These are phyloP conservation scores for Pyrenophora graminea DNA, from an alignment of 2,329 filamentous ascomycete species.

Conservation along the genomic window DNA sequence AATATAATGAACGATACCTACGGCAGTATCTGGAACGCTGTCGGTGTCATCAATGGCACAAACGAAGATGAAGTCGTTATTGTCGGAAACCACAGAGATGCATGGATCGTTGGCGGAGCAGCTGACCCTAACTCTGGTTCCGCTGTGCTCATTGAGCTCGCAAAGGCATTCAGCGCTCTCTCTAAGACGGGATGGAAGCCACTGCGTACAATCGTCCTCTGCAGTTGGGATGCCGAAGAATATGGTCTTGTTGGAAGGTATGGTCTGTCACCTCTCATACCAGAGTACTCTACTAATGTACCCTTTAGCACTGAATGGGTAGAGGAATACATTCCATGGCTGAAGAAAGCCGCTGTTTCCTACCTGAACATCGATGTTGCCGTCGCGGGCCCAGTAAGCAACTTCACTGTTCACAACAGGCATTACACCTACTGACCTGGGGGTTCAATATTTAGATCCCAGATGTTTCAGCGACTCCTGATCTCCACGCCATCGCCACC, in stretches of 20 bases:
- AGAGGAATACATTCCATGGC: conserved; percentile 56
- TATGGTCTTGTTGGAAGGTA: conserved; percentile 45
- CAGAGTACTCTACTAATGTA: conserved; percentile 1
- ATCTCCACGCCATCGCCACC: conserved; percentile 45
- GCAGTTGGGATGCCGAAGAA: conserved; percentile 51
- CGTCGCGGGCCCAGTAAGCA: conserved; percentile 22
- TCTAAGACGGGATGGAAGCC: conserved; percentile 57
- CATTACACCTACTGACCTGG: conserved; percentile 18
- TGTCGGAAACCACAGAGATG: conserved; percentile 59
- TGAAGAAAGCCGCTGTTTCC: conserved; percentile 50
- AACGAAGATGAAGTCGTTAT: conserved; percentile 61
- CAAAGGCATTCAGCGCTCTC: conserved; percentile 55
- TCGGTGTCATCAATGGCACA: conserved; percentile 69
- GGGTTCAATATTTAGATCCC: conserved; percentile 44
- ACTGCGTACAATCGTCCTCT: conserved; percentile 54
- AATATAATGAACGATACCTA: conserved; percentile 83
- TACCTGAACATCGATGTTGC: conserved; percentile 60
- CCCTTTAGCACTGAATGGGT: conserved; percentile 53
- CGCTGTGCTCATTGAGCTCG: conserved; percentile 55
- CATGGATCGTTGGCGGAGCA: conserved; percentile 59
- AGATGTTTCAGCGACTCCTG: conserved; percentile 46
- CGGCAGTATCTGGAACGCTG: conserved; percentile 78
- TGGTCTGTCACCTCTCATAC: neutral
- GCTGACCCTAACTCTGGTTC: conserved; percentile 58
- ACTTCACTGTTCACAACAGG: no score